These are phyloP conservation scores for Xerocomellus amylosporus DNA, from an alignment of 768 basidiomycete species.

Conservation along the genomic window DNA sequence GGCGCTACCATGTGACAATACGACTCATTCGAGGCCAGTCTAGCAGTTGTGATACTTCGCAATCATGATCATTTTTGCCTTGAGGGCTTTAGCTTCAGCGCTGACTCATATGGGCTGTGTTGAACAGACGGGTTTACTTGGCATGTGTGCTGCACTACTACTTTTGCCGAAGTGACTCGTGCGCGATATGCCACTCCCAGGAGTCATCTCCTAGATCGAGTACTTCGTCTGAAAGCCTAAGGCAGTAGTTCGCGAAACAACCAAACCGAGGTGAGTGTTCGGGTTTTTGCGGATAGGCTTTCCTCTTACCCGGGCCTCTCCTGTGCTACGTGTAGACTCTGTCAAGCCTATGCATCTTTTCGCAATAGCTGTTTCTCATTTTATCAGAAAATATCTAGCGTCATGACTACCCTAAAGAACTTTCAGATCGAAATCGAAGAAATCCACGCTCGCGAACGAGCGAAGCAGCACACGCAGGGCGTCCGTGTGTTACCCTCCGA, in stretches of 20 bases:
- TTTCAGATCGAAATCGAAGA: constrained; percentile 75
- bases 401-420: constrained; percentile 34
- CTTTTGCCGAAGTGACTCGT: constrained; percentile 1
- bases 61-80: too few species aligned
- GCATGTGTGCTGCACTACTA: too few species aligned
- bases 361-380: background rate
- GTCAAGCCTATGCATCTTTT: constrained; percentile 15
- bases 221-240: background rate
- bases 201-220: background rate
- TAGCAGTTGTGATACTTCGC: too few species aligned
- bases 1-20: too few species aligned
- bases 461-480: constrained; percentile 51
- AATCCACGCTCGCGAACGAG: constrained; percentile 64
- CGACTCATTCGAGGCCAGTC: too few species aligned
- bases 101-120: too few species aligned
- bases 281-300: background rate
- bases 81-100: too few species aligned
- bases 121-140: background rate
- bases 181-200: background rate
- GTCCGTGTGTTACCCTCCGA: constrained; percentile 16
- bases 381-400: background rate
- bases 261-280: background rate
- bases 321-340: constrained; percentile 3
- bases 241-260: background rate
- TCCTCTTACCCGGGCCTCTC: background rate